Conservation (phyloP, 2,329 filamentous ascomycete species). For the Keithomyces neogunnii region DNA sequence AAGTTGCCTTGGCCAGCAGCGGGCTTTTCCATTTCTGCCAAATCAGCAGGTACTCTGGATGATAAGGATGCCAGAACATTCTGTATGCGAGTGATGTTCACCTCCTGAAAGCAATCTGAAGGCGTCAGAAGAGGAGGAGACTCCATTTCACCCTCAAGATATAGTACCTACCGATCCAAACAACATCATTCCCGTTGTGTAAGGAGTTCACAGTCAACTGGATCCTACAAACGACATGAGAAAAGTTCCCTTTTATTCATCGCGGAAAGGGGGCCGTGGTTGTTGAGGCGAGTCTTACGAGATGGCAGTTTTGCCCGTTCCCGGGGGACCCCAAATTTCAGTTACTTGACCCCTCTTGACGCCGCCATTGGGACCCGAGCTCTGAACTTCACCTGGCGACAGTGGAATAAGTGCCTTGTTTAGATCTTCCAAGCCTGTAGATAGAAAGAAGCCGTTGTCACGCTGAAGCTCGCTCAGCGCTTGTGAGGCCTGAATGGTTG, state of each 20-base stretch:
- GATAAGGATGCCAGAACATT: constrained; percentile 15
- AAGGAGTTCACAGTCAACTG: constrained; percentile 61
- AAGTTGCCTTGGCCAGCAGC: constrained; percentile 24
- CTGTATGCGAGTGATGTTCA: constrained; percentile 19
- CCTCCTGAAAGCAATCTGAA: constrained; percentile 40
- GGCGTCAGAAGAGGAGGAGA: background rate
- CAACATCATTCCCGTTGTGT: constrained; percentile 50
- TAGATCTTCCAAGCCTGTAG: constrained; percentile 46
- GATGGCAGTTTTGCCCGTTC: constrained; percentile 75
- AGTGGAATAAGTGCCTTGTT: constrained; percentile 35
- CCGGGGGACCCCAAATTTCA: constrained; percentile 82
- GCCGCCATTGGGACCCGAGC: constrained; percentile 36
- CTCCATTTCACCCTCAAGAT: background rate
- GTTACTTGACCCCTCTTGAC: constrained; percentile 69
- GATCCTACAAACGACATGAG: constrained; percentile 40
- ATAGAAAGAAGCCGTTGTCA: constrained; percentile 40
- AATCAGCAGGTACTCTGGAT: constrained; percentile 4
- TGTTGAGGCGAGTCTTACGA: constrained; percentile 44
- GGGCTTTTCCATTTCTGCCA: constrained; percentile 8
- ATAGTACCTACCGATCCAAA: constrained; percentile 69
- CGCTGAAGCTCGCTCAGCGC: constrained; percentile 54
- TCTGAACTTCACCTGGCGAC: constrained; percentile 8
- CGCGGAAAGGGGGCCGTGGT: background rate
- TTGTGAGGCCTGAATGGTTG: constrained; percentile 68
- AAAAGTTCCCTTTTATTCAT: background rate